These are phyloP conservation scores for Hordeum pubiflorum DNA, from an alignment of 202 grass and related monocot species.

Conservation along the genomic window DNA sequence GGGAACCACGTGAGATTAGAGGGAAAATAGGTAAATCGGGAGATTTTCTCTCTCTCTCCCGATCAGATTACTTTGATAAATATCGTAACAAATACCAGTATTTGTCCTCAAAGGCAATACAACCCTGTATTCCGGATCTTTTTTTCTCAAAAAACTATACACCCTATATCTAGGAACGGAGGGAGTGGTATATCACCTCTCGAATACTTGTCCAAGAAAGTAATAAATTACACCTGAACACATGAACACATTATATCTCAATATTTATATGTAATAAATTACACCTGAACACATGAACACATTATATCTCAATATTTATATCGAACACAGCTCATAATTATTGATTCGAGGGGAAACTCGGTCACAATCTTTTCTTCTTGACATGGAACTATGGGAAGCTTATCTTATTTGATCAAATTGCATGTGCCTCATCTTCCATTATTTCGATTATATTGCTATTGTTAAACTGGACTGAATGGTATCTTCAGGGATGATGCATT, in stretches of 20 bases:
- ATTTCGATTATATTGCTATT: constrained; percentile 10
- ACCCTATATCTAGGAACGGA: too few species aligned
- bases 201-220: constrained; percentile 7
- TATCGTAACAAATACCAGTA: too few species aligned
- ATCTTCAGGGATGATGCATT: constrained; percentile 95
- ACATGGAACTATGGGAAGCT: neutral
- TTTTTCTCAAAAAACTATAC: too few species aligned
- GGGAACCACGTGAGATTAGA: too few species aligned
- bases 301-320: neutral
- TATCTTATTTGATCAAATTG: constrained; percentile 19
- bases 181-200: neutral
- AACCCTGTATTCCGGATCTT: too few species aligned
- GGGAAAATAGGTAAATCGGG: too few species aligned
- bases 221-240: neutral
- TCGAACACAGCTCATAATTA: neutral
- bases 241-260: neutral
- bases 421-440: constrained; percentile 9
- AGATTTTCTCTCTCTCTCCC: too few species aligned
- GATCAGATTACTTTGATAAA: too few species aligned
- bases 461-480: constrained; percentile 13
- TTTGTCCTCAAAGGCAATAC: too few species aligned
- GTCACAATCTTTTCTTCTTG: neutral
- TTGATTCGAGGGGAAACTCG: neutral
- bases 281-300: neutral
- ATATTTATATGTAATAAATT: constrained; percentile 3